Conservation (phyloP, 257 asterid genomes). For the Nicotiana knightiana region DNA sequence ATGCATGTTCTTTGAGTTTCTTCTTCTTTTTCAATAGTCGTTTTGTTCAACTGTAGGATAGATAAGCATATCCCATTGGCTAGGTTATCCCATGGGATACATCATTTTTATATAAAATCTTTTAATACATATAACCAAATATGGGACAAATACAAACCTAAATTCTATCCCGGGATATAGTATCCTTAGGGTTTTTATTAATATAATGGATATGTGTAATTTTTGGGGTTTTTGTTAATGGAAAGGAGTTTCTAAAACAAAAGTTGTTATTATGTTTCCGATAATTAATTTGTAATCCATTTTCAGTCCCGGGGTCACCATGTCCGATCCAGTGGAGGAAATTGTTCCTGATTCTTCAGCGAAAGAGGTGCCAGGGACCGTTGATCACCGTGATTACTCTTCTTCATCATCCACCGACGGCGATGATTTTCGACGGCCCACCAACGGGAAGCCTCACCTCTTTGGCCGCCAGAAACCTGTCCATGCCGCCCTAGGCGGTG, state of each 20-base stretch:
- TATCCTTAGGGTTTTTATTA: neutral
- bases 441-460: slow-evolving; percentile 37
- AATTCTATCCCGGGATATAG: too few species aligned
- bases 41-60: too few species aligned
- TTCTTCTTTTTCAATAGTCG: too few species aligned
- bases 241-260: neutral
- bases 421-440: neutral
- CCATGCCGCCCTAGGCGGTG: slow-evolving; percentile 78
- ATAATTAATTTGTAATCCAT: neutral
- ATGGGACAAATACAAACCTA: too few species aligned
- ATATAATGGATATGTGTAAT: neutral
- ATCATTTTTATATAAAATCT: too few species aligned
- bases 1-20: too few species aligned
- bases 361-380: slow-evolving; percentile 2
- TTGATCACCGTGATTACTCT: slow-evolving; percentile 4
- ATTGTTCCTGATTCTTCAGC: slow-evolving; percentile 19
- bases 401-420: slow-evolving; percentile 15
- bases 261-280: neutral
- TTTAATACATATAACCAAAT: too few species aligned
- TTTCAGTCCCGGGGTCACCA: neutral
- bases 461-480: slow-evolving; percentile 75
- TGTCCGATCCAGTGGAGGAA: slow-evolving; percentile 22
- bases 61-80: too few species aligned
- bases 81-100: too few species aligned
- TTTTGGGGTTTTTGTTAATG: neutral